phyloP scores from a whole-genome alignment of 192 early-diverging fungal species.

The Polychytrium aggregatum region DNA sequence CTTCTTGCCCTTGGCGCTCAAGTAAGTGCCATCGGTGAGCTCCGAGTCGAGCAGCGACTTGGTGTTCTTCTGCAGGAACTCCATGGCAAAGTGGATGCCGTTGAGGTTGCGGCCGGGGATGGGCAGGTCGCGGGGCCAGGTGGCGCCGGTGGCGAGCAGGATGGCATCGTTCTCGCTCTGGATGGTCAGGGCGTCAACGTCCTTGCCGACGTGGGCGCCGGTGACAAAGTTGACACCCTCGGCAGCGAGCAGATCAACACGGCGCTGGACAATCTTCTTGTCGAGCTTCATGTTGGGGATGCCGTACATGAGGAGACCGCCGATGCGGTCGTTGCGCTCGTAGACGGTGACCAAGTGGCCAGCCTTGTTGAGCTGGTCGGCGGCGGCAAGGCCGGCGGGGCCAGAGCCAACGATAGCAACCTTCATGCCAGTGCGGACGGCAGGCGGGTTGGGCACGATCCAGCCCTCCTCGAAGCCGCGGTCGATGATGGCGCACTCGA shows the following conservation, averaged over 20 bases:
- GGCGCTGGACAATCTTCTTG: slow-evolving; percentile 87
- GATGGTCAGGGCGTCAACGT: slow-evolving; percentile 59
- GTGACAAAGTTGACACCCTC: slow-evolving; percentile 89
- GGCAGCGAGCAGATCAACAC: slow-evolving; percentile 84
- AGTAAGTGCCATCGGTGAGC: slow-evolving; percentile 57
- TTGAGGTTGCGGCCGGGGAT: slow-evolving; percentile 78
- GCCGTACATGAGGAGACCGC: slow-evolving; percentile 95
- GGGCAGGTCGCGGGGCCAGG: slow-evolving; percentile 91
- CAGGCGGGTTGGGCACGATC: slow-evolving; percentile 82
- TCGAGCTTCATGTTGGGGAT: slow-evolving; percentile 99
- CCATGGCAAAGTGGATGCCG: slow-evolving; percentile 98
- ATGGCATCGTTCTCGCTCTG: slow-evolving; percentile 64
- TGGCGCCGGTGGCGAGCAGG: slow-evolving; percentile 86
- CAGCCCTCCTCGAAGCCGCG: slow-evolving; percentile 93
- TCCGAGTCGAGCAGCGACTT: slow-evolving; percentile 75
- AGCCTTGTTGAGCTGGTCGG: slow-evolving; percentile 95
- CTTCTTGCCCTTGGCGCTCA: slow-evolving; percentile 81
- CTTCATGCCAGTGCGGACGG: slow-evolving; percentile 63
- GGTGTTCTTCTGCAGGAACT: slow-evolving; percentile 85
- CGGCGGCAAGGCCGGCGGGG: slow-evolving; percentile 88
- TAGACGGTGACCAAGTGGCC: slow-evolving; percentile 93
- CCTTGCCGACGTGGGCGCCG: slow-evolving; percentile 80
- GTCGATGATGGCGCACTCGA: slow-evolving; percentile 97
- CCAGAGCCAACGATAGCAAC: slow-evolving; percentile 92
- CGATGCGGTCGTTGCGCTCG: slow-evolving; percentile 92